These are phyloP conservation scores for Naganishia sp. DNA, from an alignment of 1,284 basidiomycete species.

Conservation along the genomic window DNA sequence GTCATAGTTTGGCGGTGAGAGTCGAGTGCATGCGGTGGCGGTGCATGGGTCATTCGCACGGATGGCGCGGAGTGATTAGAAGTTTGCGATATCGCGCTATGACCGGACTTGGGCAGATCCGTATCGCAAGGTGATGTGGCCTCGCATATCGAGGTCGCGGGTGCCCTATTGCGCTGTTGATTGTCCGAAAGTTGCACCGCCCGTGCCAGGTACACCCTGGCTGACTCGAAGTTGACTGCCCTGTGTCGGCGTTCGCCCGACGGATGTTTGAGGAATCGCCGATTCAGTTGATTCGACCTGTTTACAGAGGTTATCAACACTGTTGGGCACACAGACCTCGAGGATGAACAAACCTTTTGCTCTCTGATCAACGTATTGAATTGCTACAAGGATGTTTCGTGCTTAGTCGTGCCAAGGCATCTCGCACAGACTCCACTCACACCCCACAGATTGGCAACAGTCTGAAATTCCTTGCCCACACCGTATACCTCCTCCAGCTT, in stretches of 20 bases:
- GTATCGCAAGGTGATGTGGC: no score
- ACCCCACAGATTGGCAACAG: conserved; percentile 83
- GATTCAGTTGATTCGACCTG: conserved; percentile 13
- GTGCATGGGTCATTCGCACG: no score
- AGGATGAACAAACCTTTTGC: conserved; percentile 42
- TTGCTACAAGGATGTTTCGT: conserved; percentile 33
- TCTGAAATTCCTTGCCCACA: conserved; percentile 90
- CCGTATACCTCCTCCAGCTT: conserved; percentile 88
- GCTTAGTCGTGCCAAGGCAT: neutral
- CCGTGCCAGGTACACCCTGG: conserved; percentile 28
- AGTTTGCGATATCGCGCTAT: no score
- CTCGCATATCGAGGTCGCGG: neutral
- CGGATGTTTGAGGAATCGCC: conserved; percentile 10
- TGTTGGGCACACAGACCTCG: no score
- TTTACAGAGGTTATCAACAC: neutral
- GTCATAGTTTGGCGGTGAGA: no score
- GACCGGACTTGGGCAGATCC: no score
- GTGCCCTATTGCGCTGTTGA: neutral
- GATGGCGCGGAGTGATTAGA: no score
- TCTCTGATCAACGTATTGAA: conserved; percentile 48
- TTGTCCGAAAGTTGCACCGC: conserved; percentile 24
- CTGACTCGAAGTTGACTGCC: conserved; percentile 16
- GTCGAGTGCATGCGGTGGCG: no score
- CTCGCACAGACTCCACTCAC: conserved; percentile 3
- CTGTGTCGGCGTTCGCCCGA: neutral